These are phyloP conservation scores for Panicum virgatum DNA, from an alignment of 202 grass and related monocot genomes.

Conservation along the genomic window DNA sequence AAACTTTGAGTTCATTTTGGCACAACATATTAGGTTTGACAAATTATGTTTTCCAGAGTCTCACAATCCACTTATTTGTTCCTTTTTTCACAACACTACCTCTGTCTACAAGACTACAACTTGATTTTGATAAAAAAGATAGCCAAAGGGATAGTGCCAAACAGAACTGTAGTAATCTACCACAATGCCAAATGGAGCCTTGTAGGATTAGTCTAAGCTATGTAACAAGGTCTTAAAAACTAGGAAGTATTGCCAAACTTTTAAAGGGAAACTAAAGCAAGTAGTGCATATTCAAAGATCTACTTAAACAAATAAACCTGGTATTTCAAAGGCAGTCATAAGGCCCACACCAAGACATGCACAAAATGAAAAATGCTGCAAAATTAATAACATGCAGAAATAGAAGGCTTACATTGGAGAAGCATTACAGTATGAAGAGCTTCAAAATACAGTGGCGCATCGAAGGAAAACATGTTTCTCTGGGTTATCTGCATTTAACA, in stretches of 20 bases:
- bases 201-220: too few species aligned
- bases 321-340: conserved; percentile 22
- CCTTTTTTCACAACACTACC: background rate
- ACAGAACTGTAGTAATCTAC: background rate
- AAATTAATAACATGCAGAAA: conserved; percentile 25
- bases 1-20: background rate
- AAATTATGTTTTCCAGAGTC: background rate
- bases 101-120: background rate
- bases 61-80: background rate
- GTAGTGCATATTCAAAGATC: background rate
- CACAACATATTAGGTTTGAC: background rate
- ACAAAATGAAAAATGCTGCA: conserved; percentile 24
- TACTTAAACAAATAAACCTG: conserved; percentile 20
- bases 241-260: background rate
- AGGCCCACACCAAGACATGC: background rate
- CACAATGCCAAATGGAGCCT: background rate
- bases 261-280: background rate
- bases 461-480: conserved; percentile 50
- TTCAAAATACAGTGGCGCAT: conserved; percentile 60
- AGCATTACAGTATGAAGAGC: conserved; percentile 84
- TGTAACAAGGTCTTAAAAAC: background rate
- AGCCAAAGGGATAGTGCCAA: background rate
- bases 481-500: conserved; percentile 53
- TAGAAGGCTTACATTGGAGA: conserved; percentile 65
- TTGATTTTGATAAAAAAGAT: background rate